Percentiles rank a stretch among this genome's conserved stretches.
Conservation (phyloP, 768 basidiomycete species). For the Aureoboletus auriporus region DNA sequence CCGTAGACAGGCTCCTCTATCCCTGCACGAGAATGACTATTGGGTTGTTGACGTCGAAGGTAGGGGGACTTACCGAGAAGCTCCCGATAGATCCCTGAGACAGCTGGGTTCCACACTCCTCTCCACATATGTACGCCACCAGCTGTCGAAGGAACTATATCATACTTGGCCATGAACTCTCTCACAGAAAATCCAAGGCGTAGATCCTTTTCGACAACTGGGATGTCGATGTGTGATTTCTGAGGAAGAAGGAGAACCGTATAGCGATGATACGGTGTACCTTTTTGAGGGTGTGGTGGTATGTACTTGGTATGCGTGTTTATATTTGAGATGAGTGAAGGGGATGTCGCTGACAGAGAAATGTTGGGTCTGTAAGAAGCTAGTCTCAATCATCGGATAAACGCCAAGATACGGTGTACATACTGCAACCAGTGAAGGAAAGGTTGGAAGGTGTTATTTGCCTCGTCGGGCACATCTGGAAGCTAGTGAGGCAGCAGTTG, state of each 20-base stretch:
- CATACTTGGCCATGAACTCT: conserved; percentile 53
- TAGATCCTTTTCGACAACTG: conserved; percentile 39
- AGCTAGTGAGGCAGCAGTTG: conserved; percentile 5
- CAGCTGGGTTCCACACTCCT: conserved; percentile 66
- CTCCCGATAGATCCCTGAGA: conserved; percentile 61
- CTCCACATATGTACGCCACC: conserved; percentile 86
- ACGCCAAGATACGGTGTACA: conserved; percentile 17
- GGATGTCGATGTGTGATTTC: conserved; percentile 42
- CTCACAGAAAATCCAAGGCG: conserved; percentile 66
- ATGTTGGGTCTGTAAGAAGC: conserved; percentile 65
- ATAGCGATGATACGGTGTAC: conserved; percentile 91
- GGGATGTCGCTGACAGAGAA: conserved; percentile 59
- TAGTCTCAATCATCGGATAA: neutral
- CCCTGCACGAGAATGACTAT: conserved; percentile 10
- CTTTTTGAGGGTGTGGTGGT: conserved; percentile 88
- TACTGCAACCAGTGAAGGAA: conserved; percentile 88
- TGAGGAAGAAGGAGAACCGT: conserved; percentile 74
- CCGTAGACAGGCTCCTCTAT: conserved; percentile 23
- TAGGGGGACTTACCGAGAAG: conserved; percentile 54
- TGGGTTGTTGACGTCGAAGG: neutral
- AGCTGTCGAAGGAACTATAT: conserved; percentile 49
- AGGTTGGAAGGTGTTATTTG: conserved; percentile 57
- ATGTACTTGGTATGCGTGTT: conserved; percentile 70
- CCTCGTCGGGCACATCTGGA: conserved; percentile 81
- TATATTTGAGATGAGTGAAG: conserved; percentile 36